Evolutionary conservation across 371 early-diverging fungal genomes (phyloP).

Genomic region (Mortierella sp.): DNA sequence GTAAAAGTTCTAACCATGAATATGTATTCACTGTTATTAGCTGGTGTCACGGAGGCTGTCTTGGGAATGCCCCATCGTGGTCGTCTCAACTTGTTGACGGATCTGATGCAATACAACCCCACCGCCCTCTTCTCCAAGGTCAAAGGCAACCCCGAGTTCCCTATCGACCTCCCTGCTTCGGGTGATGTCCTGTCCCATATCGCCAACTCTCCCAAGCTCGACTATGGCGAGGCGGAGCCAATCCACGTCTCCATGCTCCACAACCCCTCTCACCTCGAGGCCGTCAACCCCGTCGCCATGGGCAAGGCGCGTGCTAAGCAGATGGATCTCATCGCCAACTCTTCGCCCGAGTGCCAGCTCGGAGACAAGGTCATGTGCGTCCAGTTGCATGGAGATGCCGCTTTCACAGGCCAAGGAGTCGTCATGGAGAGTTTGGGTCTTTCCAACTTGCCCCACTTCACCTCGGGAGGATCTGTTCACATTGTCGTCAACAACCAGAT

Average conservation of each 20-base stretch:
- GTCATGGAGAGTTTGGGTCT: slow-evolving; percentile 95
- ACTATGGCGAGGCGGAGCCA: slow-evolving; percentile 70
- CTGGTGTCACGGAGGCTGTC: slow-evolving; percentile 83
- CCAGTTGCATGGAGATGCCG: slow-evolving; percentile 97
- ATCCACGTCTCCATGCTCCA: slow-evolving; percentile 89
- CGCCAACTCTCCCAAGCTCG: slow-evolving; percentile 81
- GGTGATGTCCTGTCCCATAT: slow-evolving; percentile 94
- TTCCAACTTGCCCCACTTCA: slow-evolving; percentile 93
- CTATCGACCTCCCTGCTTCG: slow-evolving; percentile 78
- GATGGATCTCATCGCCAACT: slow-evolving; percentile 79
- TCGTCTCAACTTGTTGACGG: slow-evolving; percentile 91
- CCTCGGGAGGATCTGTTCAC: slow-evolving; percentile 94
- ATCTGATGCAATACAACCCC: slow-evolving; percentile 84
- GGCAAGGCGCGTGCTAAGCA: slow-evolving; percentile 96
- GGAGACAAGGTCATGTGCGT: slow-evolving; percentile 93
- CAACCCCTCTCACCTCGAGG: slow-evolving; percentile 97
- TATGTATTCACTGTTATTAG: slow-evolving; percentile 33
- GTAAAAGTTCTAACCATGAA: background rate
- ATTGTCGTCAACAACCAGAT: slow-evolving; percentile 98
- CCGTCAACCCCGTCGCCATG: slow-evolving; percentile 95
- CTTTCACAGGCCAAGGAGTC: slow-evolving; percentile 92
- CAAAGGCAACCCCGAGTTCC: slow-evolving; percentile 92
- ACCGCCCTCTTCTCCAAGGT: slow-evolving; percentile 93
- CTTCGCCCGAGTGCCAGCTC: slow-evolving; percentile 79
- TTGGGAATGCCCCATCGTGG: slow-evolving; percentile 98